Evolutionary conservation across 352 stramenopile species (phyloP).

Genomic region (Globisporangium emineosum): DNA sequence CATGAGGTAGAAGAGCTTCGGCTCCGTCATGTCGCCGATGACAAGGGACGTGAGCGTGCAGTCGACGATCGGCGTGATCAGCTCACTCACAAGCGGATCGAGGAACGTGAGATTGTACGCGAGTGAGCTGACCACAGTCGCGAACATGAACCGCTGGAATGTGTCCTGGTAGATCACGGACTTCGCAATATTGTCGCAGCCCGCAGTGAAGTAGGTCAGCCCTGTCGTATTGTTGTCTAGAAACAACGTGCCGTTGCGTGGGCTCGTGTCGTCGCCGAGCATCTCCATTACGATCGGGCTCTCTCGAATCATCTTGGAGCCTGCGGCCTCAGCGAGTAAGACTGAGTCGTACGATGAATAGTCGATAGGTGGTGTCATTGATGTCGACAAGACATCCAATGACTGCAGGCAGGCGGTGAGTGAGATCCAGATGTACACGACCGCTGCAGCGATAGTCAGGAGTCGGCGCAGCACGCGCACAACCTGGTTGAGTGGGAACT

Average conservation of each 20-base stretch:
- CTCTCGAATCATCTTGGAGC: too few species aligned
- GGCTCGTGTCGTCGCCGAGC: too few species aligned
- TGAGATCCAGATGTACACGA: slow-evolving; percentile 7
- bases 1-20: slow-evolving; percentile 30
- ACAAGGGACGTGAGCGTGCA: slow-evolving; percentile 34
- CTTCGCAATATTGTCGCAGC: not conserved
- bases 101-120: slow-evolving; percentile 34
- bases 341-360: not conserved
- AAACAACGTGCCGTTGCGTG: too few species aligned
- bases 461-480: not conserved
- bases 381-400: not conserved
- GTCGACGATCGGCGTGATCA: slow-evolving; percentile 39
- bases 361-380: not conserved
- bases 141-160: slow-evolving; percentile 29
- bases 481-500: not conserved
- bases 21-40: slow-evolving; percentile 11
- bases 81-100: slow-evolving; percentile 16
- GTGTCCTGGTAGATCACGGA: slow-evolving; percentile 32
- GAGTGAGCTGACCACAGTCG: slow-evolving; percentile 18
- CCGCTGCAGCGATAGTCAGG: not conserved
- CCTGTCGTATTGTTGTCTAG: too few species aligned
- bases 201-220: too few species aligned
- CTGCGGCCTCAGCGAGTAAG: not conserved
- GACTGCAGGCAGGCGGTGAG: not conserved
- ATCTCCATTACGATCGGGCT: too few species aligned